Evolutionary conservation across 768 basidiomycete genomes (phyloP).

Genomic region (Termitomyces sp.): DNA sequence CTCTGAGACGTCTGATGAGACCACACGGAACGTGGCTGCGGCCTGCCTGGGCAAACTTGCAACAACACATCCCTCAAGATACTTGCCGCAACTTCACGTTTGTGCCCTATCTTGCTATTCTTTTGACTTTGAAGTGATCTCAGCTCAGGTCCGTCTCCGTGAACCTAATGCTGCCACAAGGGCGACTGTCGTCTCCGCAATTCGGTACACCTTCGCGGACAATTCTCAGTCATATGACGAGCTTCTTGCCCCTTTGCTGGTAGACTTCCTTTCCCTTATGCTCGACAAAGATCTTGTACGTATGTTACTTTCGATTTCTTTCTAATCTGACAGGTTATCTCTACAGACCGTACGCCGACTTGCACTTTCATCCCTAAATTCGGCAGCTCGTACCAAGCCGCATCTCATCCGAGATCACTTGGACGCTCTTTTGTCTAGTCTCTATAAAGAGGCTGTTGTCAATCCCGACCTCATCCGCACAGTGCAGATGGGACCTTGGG

Average conservation of each 20-base stretch:
- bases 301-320: conserved; percentile 5
- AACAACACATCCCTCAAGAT: conserved; percentile 84
- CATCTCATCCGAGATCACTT: conserved; percentile 88
- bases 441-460: conserved; percentile 83
- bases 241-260: conserved; percentile 78
- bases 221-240: conserved; percentile 84
- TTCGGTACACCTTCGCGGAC: conserved; percentile 92
- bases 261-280: conserved; percentile 90
- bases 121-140: not conserved
- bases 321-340: not conserved
- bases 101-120: conserved; percentile 29
- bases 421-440: conserved; percentile 62
- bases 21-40: conserved; percentile 89
- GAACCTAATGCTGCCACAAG: conserved; percentile 69
- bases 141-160: conserved; percentile 52
- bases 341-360: conserved; percentile 82
- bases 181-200: conserved; percentile 88
- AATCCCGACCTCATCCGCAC: conserved; percentile 79
- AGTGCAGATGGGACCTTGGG: conserved; percentile 97
- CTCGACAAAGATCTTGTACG: conserved; percentile 82
- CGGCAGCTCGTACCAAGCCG: conserved; percentile 92
- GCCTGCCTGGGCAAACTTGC: conserved; percentile 96
- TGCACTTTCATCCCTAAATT: conserved; percentile 87
- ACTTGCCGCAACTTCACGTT: conserved; percentile 90
- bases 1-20: conserved; percentile 86